Evolutionary conservation across 2,329 filamentous ascomycete species (phyloP).

Genomic region (Epichloe gansuensis): DNA sequence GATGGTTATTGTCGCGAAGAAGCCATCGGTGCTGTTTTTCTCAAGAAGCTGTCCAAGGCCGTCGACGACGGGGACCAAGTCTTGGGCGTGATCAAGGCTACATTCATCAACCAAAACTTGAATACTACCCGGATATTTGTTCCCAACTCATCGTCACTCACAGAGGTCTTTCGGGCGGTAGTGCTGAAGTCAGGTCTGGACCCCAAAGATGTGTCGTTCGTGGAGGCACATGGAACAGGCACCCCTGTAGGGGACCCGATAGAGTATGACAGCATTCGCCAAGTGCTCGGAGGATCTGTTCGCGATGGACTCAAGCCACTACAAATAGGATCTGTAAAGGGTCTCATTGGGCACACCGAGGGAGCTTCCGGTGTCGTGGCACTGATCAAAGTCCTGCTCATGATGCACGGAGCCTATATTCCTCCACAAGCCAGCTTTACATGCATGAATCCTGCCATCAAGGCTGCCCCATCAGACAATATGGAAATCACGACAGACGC

Average conservation of each 20-base stretch:
- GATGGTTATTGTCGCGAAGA: constrained; percentile 78
- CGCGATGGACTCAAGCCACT: not conserved
- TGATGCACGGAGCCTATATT: constrained; percentile 15
- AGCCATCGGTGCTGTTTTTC: constrained; percentile 57
- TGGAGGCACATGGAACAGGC: constrained; percentile 82
- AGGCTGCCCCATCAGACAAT: constrained; percentile 16
- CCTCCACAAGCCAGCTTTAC: constrained; percentile 21
- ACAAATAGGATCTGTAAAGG: constrained; percentile 34
- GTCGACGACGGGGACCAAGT: constrained; percentile 62
- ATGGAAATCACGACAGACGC: constrained; percentile 21
- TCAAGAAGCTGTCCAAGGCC: constrained; percentile 69
- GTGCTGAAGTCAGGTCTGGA: constrained; percentile 60
- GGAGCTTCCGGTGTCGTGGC: constrained; percentile 16
- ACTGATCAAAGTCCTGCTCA: constrained; percentile 19
- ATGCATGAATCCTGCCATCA: constrained; percentile 17
- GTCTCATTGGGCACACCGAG: constrained; percentile 50
- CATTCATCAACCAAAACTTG: constrained; percentile 68
- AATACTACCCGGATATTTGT: constrained; percentile 76
- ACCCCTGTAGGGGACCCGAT: constrained; percentile 73
- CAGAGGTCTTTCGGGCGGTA: constrained; percentile 56
- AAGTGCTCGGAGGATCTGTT: constrained; percentile 19
- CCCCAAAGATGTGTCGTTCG: constrained; percentile 63
- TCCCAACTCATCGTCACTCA: constrained; percentile 63
- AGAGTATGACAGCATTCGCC: constrained; percentile 60
- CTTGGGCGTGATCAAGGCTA: constrained; percentile 59